Percentiles rank a stretch among this genome's conserved stretches.
Conservation (phyloP, 768 basidiomycete genomes). For the Boletellus sp. region DNA sequence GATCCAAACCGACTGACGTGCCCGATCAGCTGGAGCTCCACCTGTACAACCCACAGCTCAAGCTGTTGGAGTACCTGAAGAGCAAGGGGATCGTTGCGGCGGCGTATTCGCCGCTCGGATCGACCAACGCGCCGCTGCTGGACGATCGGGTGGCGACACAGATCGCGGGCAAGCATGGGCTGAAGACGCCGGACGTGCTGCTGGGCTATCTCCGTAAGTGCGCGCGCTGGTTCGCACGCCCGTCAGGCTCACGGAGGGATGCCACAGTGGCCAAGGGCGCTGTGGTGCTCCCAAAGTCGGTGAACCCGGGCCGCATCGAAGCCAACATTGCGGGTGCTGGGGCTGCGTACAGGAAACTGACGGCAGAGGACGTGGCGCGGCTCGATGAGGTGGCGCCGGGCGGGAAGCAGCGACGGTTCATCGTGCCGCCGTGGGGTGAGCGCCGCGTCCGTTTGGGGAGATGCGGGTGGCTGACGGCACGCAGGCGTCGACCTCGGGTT, state of each 20-base stretch:
- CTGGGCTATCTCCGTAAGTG: conserved; percentile 59
- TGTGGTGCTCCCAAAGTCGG: conserved; percentile 73
- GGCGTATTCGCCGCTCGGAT: conserved; percentile 82
- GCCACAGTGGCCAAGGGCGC: conserved; percentile 56
- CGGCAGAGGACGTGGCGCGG: conserved; percentile 46
- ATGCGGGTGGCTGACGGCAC: background rate
- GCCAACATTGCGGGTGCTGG: conserved; percentile 54
- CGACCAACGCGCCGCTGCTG: conserved; percentile 61
- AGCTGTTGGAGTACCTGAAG: conserved; percentile 58
- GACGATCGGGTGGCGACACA: conserved; percentile 54
- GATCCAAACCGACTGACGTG: background rate
- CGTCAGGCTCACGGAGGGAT: conserved; percentile 2
- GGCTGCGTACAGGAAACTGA: conserved; percentile 43
- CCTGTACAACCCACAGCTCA: conserved; percentile 71
- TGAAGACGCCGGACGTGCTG: conserved; percentile 55
- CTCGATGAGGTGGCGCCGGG: conserved; percentile 54
- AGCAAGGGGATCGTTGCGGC: conserved; percentile 66
- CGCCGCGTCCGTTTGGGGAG: conserved; percentile 10
- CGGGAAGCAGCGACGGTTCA: conserved; percentile 67
- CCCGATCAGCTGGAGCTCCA: conserved; percentile 61
- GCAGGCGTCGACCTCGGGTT: conserved; percentile 66
- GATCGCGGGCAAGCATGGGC: conserved; percentile 55
- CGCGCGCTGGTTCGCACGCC: background rate
- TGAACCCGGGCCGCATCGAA: conserved; percentile 64
- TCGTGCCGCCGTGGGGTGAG: conserved; percentile 70